Percentiles rank a stretch among this genome's conserved stretches.
phyloP scores from a whole-genome alignment of 73 alveolate species.

The Paramecium tetraurelia region DNA sequence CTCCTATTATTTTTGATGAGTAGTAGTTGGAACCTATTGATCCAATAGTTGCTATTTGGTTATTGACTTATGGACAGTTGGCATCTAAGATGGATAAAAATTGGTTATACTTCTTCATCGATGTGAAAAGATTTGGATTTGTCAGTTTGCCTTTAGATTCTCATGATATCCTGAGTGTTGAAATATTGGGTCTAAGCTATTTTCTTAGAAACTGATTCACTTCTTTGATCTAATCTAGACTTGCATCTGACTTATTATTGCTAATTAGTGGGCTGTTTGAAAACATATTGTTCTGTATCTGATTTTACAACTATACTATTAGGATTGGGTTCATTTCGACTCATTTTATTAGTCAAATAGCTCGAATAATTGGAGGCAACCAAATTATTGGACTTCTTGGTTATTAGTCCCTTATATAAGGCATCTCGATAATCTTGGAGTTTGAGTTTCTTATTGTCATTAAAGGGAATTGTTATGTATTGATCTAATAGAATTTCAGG shows the following conservation, averaged over 20 bases:
- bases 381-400: not conserved
- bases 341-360: not conserved
- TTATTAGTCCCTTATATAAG: not conserved
- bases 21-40: not conserved
- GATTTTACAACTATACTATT: not conserved
- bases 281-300: not conserved
- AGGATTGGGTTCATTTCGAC: constrained; percentile 16
- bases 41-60: not conserved
- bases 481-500: not conserved
- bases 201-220: constrained; percentile 34
- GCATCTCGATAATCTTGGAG: constrained; percentile 38
- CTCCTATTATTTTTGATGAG: not conserved
- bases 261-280: not conserved
- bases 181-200: not conserved
- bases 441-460: constrained; percentile 42
- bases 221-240: not conserved
- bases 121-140: constrained; percentile 42
- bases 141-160: not conserved
- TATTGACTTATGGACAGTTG: constrained; percentile 40
- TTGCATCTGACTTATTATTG: not conserved
- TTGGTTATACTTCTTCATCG: constrained; percentile 3
- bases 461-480: not conserved
- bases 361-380: not conserved
- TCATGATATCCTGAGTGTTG: not conserved
- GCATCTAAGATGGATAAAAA: not conserved